Evolutionary conservation across 1,139 yeast genomes (phyloP).

Genomic region (Debaryomyces udenii): DNA sequence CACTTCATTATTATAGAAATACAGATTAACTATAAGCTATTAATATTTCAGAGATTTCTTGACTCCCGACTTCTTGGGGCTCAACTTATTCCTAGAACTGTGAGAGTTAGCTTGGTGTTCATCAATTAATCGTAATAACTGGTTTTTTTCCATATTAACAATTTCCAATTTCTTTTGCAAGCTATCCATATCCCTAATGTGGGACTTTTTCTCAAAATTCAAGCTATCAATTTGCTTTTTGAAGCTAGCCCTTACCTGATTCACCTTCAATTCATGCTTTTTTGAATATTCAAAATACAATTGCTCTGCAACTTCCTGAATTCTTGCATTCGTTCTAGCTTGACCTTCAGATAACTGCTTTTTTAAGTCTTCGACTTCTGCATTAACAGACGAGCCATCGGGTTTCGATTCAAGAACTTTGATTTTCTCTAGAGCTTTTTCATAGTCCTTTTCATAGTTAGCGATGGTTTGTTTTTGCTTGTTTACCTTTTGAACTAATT

Average conservation of each 20-base stretch:
- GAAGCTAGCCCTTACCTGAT: constrained; percentile 21
- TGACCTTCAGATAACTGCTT: constrained; percentile 42
- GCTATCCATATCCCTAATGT: constrained; percentile 48
- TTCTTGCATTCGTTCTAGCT: constrained; percentile 31
- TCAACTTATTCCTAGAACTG: constrained; percentile 8
- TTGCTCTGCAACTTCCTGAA: constrained; percentile 64
- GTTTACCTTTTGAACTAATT: constrained; percentile 25
- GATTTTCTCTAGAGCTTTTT: constrained; percentile 10
- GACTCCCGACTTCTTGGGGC: constrained; percentile 15
- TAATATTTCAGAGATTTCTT: constrained; percentile 10
- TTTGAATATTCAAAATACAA: constrained; percentile 68
- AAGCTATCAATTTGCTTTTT: constrained; percentile 43
- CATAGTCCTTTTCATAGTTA: constrained; percentile 16
- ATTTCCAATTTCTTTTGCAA: constrained; percentile 45
- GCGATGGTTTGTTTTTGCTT: constrained; percentile 16
- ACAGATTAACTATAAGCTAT: constrained; percentile 2
- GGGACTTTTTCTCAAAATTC: constrained; percentile 42
- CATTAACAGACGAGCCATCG: constrained; percentile 10
- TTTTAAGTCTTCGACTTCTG: constrained; percentile 25
- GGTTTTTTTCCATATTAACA: constrained; percentile 59
- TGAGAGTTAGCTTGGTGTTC: constrained; percentile 10
- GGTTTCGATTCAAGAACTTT: constrained; percentile 7
- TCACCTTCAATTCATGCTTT: constrained; percentile 62
- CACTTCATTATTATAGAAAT: background rate
- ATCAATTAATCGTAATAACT: constrained; percentile 29